Percentiles rank a stretch among this genome's conserved stretches.
These are phyloP conservation scores for Astrothelium macrocarpum DNA, from an alignment of 495 filamentous ascomycete genomes.

Conservation along the genomic window DNA sequence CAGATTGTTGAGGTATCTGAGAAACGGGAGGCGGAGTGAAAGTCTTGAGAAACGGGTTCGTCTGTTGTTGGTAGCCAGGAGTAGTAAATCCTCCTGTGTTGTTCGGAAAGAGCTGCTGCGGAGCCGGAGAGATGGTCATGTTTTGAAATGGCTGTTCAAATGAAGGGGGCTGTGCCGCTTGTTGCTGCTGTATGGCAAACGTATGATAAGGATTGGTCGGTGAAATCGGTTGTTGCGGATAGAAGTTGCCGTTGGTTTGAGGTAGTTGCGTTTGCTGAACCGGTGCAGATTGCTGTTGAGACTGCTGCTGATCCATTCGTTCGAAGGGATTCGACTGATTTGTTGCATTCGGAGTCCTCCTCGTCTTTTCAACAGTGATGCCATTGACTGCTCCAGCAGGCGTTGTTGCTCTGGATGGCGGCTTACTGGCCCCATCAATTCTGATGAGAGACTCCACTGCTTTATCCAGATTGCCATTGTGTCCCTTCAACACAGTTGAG, in stretches of 20 bases:
- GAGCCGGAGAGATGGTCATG: slow-evolving; percentile 49
- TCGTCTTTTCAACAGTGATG: slow-evolving; percentile 19
- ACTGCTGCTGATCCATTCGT: slow-evolving; percentile 17
- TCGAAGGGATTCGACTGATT: slow-evolving; percentile 21
- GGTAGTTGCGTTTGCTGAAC: slow-evolving; percentile 15
- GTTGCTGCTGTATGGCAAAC: slow-evolving; percentile 21
- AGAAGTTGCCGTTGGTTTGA: slow-evolving; percentile 11
- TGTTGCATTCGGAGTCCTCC: slow-evolving; percentile 13
- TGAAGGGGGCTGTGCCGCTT: not conserved
- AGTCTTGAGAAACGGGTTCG: slow-evolving; percentile 27
- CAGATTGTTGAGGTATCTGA: slow-evolving; percentile 46
- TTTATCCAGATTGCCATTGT: slow-evolving; percentile 74
- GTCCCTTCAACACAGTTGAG: slow-evolving; percentile 62
- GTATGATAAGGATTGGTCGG: slow-evolving; percentile 25
- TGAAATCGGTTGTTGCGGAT: slow-evolving; percentile 14
- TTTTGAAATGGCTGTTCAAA: slow-evolving; percentile 63
- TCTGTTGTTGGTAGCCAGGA: slow-evolving; percentile 41
- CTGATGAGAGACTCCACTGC: slow-evolving; percentile 73
- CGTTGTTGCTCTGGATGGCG: slow-evolving; percentile 14
- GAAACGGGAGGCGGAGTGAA: slow-evolving; percentile 52
- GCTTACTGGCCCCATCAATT: slow-evolving; percentile 57
- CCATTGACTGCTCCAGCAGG: slow-evolving; percentile 17
- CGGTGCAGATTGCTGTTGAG: slow-evolving; percentile 15
- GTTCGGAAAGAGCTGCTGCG: slow-evolving; percentile 69
- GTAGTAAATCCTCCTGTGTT: slow-evolving; percentile 67